Percentiles rank a stretch among this genome's conserved stretches.
Evolutionary conservation across 306 rosid genomes (phyloP).

Genomic region (Heteromeles arbutifolia): DNA sequence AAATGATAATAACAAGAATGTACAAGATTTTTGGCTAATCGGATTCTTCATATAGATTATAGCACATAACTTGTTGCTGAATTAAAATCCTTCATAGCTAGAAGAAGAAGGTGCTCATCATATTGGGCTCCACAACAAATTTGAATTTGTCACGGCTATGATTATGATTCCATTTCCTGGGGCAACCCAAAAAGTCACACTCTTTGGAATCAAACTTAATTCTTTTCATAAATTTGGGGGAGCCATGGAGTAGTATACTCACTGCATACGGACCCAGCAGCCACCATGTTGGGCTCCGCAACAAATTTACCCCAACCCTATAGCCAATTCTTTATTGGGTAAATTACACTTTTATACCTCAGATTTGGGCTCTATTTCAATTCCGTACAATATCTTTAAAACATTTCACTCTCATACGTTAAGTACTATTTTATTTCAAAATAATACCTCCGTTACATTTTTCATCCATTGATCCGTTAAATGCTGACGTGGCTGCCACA

Average conservation of each 20-base stretch:
- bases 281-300: constrained; percentile 30
- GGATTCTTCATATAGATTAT: not conserved
- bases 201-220: constrained; percentile 11
- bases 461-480: too few relatives aligned
- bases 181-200: constrained; percentile 25
- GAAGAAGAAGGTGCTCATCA: not conserved
- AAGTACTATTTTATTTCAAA: too few relatives aligned
- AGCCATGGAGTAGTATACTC: not conserved
- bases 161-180: constrained; percentile 36
- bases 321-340: not conserved
- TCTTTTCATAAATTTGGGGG: not conserved
- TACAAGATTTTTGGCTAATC: not conserved
- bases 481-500: too few relatives aligned
- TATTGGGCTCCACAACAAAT: constrained; percentile 2
- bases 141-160: constrained; percentile 6
- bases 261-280: not conserved
- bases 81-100: not conserved
- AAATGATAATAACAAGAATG: not conserved
- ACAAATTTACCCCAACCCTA: not conserved
- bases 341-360: too few relatives aligned
- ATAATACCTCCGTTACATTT: too few relatives aligned
- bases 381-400: too few relatives aligned
- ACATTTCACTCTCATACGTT: too few relatives aligned
- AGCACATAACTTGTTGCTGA: not conserved
- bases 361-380: too few relatives aligned